Evolutionary conservation across 306 rosid genomes (phyloP).

Genomic region (Senna tora): DNA sequence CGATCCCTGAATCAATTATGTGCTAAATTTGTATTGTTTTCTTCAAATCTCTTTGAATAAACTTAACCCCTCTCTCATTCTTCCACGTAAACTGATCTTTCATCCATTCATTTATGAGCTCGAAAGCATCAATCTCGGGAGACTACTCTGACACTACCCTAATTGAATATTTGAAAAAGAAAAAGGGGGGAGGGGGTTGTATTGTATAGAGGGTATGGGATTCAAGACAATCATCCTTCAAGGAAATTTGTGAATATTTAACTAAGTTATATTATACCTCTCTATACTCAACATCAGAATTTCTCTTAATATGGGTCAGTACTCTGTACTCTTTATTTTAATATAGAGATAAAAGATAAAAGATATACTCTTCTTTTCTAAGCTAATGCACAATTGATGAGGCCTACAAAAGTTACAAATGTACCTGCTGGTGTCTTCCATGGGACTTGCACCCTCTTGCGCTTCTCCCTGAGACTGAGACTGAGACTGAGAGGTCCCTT

Average conservation of each 20-base stretch:
- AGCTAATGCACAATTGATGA: conserved; percentile 40
- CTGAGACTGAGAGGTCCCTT: conserved; percentile 59
- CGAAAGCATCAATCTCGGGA: too few species aligned
- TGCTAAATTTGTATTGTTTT: too few species aligned
- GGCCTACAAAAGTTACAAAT: conserved; percentile 48
- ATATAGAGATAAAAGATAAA: too few species aligned
- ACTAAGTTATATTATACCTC: conserved; percentile 34
- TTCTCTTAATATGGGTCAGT: conserved; percentile 29
- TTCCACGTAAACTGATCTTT: too few species aligned
- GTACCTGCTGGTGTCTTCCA: conserved; percentile 93
- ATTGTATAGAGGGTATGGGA: too few species aligned
- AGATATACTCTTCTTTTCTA: conserved; percentile 20
- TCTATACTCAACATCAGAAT: conserved; percentile 32
- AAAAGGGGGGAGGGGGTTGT: too few species aligned
- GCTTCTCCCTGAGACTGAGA: conserved; percentile 76
- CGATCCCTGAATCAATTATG: too few species aligned
- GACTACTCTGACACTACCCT: too few species aligned
- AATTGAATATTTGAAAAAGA: too few species aligned
- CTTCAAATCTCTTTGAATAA: too few species aligned
- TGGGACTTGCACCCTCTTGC: conserved; percentile 65
- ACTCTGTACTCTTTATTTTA: conserved; percentile 17
- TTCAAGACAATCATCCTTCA: conserved; percentile 42
- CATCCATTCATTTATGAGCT: too few species aligned
- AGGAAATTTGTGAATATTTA: conserved; percentile 35
- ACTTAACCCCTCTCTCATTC: too few species aligned